Conservation (phyloP, 2,329 filamentous ascomycete species). For the Penicillium freii region DNA sequence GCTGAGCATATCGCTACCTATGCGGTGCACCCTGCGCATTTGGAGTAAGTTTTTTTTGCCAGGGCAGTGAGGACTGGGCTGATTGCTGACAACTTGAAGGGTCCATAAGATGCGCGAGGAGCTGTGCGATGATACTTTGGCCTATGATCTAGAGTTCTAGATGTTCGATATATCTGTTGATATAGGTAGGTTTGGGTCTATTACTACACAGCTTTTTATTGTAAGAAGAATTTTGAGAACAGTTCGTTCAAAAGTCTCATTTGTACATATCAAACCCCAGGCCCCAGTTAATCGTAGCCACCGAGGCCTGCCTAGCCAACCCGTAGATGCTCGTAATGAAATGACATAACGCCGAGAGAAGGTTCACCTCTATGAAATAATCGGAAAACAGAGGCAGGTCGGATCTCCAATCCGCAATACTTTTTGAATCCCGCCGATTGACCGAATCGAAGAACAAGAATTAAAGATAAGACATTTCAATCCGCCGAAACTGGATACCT, state of each 20-base stretch:
- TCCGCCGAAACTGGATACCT: constrained; percentile 6
- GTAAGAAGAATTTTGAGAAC: neutral
- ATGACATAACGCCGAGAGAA: constrained; percentile 22
- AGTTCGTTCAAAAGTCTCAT: constrained; percentile 6
- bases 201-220: neutral
- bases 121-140: constrained; percentile 44
- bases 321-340: constrained; percentile 13
- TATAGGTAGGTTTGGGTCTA: neutral
- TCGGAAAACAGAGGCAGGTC: constrained; percentile 7
- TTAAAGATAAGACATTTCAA: constrained; percentile 8
- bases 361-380: constrained; percentile 19
- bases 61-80: neutral
- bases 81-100: constrained; percentile 25
- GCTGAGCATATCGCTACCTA: constrained; percentile 44
- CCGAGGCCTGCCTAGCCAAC: constrained; percentile 2
- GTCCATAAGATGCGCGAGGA: constrained; percentile 42
- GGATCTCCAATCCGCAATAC: constrained; percentile 25
- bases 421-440: constrained; percentile 21
- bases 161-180: neutral
- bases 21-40: constrained; percentile 47
- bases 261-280: constrained; percentile 10
- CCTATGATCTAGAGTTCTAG: constrained; percentile 44
- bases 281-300: constrained; percentile 1
- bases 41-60: constrained; percentile 38
- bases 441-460: constrained; percentile 18